Conservation (phyloP, 306 rosid species). For the Begonia masoniana region DNA sequence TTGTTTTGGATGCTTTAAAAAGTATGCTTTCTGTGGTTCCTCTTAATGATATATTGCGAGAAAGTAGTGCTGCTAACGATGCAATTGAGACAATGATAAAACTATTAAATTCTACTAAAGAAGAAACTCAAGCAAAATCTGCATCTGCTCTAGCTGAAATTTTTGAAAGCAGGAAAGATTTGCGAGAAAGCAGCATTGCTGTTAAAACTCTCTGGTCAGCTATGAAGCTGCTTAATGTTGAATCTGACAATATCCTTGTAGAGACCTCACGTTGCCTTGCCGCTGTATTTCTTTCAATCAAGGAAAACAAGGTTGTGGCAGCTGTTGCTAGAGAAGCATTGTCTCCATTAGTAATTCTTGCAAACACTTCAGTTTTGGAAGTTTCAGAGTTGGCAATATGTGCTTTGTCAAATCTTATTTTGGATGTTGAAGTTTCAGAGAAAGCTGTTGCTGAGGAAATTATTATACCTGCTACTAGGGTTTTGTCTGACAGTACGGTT, state of each 20-base stretch:
- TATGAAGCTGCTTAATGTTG: conserved; percentile 61
- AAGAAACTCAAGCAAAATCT: conserved; percentile 93
- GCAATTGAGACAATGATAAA: conserved; percentile 81
- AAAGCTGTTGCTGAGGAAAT: conserved; percentile 71
- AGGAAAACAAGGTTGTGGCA: conserved; percentile 79
- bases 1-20: conserved; percentile 80
- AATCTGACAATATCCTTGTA: conserved; percentile 61
- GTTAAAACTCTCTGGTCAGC: conserved; percentile 61
- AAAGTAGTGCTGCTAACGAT: conserved; percentile 89
- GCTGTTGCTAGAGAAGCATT: conserved; percentile 60
- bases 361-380: conserved; percentile 68
- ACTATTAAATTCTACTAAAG: conserved; percentile 62
- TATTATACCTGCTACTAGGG: conserved; percentile 84
- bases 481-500: conserved; percentile 64
- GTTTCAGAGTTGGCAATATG: conserved; percentile 78
- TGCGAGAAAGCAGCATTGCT: conserved; percentile 85
- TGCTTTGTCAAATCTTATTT: conserved; percentile 87
- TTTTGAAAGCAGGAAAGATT: conserved; percentile 75
- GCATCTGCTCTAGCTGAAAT: conserved; percentile 91
- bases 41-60: conserved; percentile 73
- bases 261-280: conserved; percentile 88
- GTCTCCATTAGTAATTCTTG: conserved; percentile 47
- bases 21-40: conserved; percentile 91
- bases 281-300: conserved; percentile 82
- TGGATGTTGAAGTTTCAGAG: conserved; percentile 68